Evolutionary conservation across 1,284 basidiomycete genomes (phyloP).

Genomic region (Trichosporon sp.): DNA sequence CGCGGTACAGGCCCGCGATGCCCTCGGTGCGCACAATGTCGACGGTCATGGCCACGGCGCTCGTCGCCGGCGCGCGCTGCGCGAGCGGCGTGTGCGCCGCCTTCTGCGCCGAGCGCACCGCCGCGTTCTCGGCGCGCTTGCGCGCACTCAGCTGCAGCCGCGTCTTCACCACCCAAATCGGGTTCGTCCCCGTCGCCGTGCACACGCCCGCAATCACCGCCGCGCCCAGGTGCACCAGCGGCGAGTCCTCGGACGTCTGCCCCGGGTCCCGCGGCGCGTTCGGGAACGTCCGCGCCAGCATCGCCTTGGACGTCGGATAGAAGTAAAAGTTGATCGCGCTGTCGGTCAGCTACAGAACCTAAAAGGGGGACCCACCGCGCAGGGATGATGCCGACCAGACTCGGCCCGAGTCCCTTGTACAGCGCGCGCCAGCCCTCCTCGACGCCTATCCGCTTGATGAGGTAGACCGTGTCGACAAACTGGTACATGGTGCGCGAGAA

Average conservation of each 20-base stretch:
- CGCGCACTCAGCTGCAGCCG: conserved; percentile 64
- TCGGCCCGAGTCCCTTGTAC: conserved; percentile 92
- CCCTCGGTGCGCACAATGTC: conserved; percentile 79
- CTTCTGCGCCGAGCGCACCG: not conserved
- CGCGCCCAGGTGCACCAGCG: conserved; percentile 76
- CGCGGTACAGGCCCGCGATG: conserved; percentile 85
- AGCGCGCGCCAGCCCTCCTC: conserved; percentile 85
- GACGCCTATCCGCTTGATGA: conserved; percentile 82
- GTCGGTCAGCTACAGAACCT: no score
- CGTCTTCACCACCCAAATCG: conserved; percentile 97
- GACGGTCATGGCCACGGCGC: conserved; percentile 56
- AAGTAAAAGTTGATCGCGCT: conserved; percentile 93
- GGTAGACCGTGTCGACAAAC: conserved; percentile 90
- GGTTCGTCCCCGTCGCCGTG: conserved; percentile 93
- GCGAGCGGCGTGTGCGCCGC: conserved; percentile 12
- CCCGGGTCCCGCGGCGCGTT: conserved; percentile 54
- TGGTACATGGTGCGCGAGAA: conserved; percentile 68
- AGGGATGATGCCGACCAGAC: conserved; percentile 89
- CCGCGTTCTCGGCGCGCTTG: conserved; percentile 22
- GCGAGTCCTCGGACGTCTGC: conserved; percentile 67
- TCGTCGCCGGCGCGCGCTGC: conserved; percentile 12
- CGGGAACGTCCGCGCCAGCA: conserved; percentile 73
- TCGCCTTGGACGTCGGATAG: conserved; percentile 92
- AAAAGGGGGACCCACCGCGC: conserved; percentile 63
- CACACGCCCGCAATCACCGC: conserved; percentile 76